phyloP scores from a whole-genome alignment of 768 basidiomycete genomes.

The Pisolithus microcarpus region DNA sequence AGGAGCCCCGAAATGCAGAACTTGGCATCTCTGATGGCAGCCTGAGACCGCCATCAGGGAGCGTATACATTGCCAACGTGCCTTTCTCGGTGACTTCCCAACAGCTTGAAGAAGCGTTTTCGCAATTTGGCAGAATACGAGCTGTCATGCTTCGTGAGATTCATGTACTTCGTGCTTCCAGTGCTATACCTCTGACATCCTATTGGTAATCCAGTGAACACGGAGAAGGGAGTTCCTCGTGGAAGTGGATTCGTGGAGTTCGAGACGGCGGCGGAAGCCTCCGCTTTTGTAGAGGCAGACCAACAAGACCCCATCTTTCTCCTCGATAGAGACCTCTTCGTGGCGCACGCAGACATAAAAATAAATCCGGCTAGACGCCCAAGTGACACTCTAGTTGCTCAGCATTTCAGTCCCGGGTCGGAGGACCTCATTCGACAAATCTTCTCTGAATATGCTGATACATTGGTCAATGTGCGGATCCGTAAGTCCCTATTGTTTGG shows the following conservation, averaged over 20 bases:
- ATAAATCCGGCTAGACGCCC: slow-evolving; percentile 11
- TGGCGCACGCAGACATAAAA: slow-evolving; percentile 31
- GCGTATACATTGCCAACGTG: slow-evolving; percentile 45
- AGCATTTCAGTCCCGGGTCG: slow-evolving; percentile 16
- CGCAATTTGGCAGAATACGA: slow-evolving; percentile 36
- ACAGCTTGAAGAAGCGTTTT: slow-evolving; percentile 36
- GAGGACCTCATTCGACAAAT: slow-evolving; percentile 21
- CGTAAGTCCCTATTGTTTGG: slow-evolving; percentile 9
- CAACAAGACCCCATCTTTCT: slow-evolving; percentile 43
- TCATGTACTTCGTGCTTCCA: background rate
- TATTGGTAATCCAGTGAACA: slow-evolving; percentile 14
- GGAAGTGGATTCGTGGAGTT: slow-evolving; percentile 46
- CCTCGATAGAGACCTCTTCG: slow-evolving; percentile 36
- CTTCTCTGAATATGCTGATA: slow-evolving; percentile 16
- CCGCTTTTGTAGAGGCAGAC: slow-evolving; percentile 29
- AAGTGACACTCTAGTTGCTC: slow-evolving; percentile 26
- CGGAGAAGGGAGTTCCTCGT: slow-evolving; percentile 30
- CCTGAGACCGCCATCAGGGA: slow-evolving; percentile 24
- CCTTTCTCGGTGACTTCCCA: slow-evolving; percentile 38
- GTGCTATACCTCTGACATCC: background rate
- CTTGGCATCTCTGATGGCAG: slow-evolving; percentile 1
- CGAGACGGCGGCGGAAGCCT: slow-evolving; percentile 29
- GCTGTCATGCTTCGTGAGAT: slow-evolving; percentile 37
- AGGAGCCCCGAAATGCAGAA: background rate
- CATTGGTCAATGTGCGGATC: slow-evolving; percentile 25